phyloP scores from a whole-genome alignment of 1,139 yeast species.

The Tardiomyces depauwii region DNA sequence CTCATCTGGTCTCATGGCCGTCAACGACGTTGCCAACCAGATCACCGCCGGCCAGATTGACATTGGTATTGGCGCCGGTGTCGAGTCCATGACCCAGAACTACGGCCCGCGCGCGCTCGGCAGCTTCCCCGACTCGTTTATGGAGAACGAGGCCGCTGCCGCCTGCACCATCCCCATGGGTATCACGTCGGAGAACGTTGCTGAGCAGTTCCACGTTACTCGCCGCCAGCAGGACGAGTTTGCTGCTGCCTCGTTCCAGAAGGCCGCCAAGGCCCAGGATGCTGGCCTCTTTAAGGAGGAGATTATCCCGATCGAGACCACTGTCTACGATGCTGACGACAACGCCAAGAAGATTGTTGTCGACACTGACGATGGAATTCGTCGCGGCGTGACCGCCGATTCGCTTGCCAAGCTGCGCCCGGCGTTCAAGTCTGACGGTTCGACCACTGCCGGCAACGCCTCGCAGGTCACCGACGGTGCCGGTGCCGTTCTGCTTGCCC shows the following conservation, averaged over 20 bases:
- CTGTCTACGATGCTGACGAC: slow-evolving; percentile 29
- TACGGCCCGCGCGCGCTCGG: slow-evolving; percentile 63
- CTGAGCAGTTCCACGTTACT: slow-evolving; percentile 31
- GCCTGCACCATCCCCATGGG: slow-evolving; percentile 87
- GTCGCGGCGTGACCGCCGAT: slow-evolving; percentile 73
- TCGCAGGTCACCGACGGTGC: slow-evolving; percentile 96
- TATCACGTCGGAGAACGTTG: slow-evolving; percentile 72
- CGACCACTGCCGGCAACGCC: slow-evolving; percentile 92
- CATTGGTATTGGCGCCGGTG: slow-evolving; percentile 86
- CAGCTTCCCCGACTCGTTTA: slow-evolving; percentile 43
- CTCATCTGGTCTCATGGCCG: slow-evolving; percentile 86
- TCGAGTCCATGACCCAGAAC: slow-evolving; percentile 80
- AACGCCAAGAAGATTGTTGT: slow-evolving; percentile 36
- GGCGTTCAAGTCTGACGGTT: slow-evolving; percentile 76
- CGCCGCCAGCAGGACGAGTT: slow-evolving; percentile 33
- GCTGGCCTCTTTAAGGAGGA: slow-evolving; percentile 74
- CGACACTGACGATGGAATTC: slow-evolving; percentile 81
- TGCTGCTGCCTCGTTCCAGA: slow-evolving; percentile 35
- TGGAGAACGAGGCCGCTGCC: slow-evolving; percentile 37
- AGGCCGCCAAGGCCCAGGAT: slow-evolving; percentile 66
- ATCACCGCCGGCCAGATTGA: slow-evolving; percentile 80
- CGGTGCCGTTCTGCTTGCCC: slow-evolving; percentile 75
- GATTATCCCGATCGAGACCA: slow-evolving; percentile 54
- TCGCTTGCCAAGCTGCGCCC: slow-evolving; percentile 67
- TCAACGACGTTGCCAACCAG: slow-evolving; percentile 81